These are phyloP conservation scores for Lactarius evosmus DNA, from an alignment of 768 basidiomycete genomes.

Conservation along the genomic window DNA sequence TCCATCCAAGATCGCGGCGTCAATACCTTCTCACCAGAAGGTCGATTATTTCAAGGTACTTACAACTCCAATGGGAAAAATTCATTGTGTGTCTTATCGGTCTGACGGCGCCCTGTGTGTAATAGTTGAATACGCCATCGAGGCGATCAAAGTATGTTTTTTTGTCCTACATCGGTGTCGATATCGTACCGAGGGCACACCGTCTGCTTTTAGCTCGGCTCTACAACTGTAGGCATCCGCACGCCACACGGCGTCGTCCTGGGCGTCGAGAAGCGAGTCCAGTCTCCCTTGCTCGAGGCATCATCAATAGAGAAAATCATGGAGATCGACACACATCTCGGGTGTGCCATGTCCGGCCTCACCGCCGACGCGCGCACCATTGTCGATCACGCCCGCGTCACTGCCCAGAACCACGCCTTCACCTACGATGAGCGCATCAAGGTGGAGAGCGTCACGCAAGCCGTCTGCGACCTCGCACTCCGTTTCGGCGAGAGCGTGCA, in stretches of 20 bases:
- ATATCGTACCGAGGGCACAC: conserved; percentile 2
- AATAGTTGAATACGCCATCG: conserved; percentile 98
- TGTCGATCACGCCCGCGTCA: conserved; percentile 99
- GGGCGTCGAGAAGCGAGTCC: conserved; percentile 97
- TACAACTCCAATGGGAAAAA: not conserved
- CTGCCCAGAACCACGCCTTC: conserved; percentile 92
- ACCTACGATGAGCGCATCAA: conserved; percentile 96
- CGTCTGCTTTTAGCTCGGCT: conserved; percentile 69
- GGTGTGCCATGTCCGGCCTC: conserved; percentile 96
- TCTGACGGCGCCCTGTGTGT: conserved; percentile 23
- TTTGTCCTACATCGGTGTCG: conserved; percentile 1
- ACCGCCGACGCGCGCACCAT: conserved; percentile 98
- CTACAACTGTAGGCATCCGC: conserved; percentile 93
- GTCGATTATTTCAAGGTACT: conserved; percentile 95
- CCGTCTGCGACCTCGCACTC: conserved; percentile 94
- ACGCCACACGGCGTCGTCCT: conserved; percentile 90
- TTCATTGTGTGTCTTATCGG: conserved; percentile 11
- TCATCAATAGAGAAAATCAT: conserved; percentile 99
- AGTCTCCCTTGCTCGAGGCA: conserved; percentile 92
- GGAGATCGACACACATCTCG: conserved; percentile 97
- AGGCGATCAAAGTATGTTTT: conserved; percentile 87
- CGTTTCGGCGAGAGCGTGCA: conserved; percentile 99
- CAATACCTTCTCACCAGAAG: conserved; percentile 98
- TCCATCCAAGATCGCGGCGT: conserved; percentile 81
- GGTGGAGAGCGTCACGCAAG: conserved; percentile 97